Base-by-base conservation (phyloP, 495 filamentous ascomycete species). In the Trichoderma asperelloides region DNA sequence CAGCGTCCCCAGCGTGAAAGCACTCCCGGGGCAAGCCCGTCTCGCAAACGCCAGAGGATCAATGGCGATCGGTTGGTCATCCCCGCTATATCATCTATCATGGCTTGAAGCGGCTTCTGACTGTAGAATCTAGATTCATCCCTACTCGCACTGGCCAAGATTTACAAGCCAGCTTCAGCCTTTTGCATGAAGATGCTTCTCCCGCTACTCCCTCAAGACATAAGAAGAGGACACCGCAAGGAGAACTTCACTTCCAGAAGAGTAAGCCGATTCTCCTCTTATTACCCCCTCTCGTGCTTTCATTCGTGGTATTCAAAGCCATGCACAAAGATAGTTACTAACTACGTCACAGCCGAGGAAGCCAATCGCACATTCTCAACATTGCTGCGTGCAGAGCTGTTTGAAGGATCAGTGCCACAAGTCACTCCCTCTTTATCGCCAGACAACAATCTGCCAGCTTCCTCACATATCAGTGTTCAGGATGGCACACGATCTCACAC, bases 91-190 rank as follows among this genome's bases (percentile, higher is more conserved):
- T 68, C 57, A 15, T 3, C 25, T 33, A 28, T 47, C 41, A 66
- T 67, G 45, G 39, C 73, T 63, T 57, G 7, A 57, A 55, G 51
- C 45, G 27, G 63, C 9, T 68, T 37, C 21, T 25, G 62, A 39
- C 30, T 51, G 9, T 70, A 65, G 73, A 80, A 55, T 70, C 28
- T 71, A 97, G 93, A 71, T 98, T 98, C 73, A 98, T 98, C 69
- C 96, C 96, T 39, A 93, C 95, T 73, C 88, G 95, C 16, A 89
- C 93, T 65, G 95, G 96, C 9, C 92, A 96, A 74, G 96, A 98
- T 75, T 79, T 97, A 27, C 90, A 93, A 71, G 91, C 95, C 40
- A 93, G 92, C 71, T 98, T 92, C 74, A 94, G 86, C 74, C 82
- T 98, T 66, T 81, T 97, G 25, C 90, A 95, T 72, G 93, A 96